Evolutionary conservation across 192 early-diverging fungal species (phyloP).

Genomic region (Coemansia sp.): DNA sequence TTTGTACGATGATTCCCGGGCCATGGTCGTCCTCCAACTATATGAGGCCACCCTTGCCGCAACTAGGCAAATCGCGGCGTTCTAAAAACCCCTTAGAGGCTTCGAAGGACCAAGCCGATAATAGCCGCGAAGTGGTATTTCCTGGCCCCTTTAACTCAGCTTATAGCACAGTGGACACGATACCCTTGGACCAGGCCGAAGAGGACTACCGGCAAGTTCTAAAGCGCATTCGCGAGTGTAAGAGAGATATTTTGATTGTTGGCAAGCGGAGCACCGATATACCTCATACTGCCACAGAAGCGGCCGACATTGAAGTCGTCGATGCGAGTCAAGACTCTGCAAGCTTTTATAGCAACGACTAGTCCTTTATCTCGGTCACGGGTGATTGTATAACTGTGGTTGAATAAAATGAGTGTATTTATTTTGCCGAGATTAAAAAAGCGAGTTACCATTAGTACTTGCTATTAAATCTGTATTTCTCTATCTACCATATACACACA

Average conservation of each 20-base stretch:
- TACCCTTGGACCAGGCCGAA: constrained; percentile 44
- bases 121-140: constrained; percentile 19
- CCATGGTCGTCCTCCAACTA: constrained; percentile 3
- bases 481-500: too few relatives aligned
- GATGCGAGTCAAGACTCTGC: constrained; percentile 19
- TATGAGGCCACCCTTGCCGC: constrained; percentile 29
- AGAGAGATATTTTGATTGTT: constrained; percentile 20
- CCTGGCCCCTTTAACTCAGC: constrained; percentile 37
- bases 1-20: neutral
- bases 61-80: constrained; percentile 17
- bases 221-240: constrained; percentile 26
- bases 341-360: constrained; percentile 33
- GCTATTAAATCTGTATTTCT: neutral
- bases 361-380: neutral
- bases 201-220: constrained; percentile 45
- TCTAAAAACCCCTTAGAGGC: constrained; percentile 37
- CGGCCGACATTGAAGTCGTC: constrained; percentile 29
- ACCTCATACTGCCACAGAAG: constrained; percentile 1
- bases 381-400: constrained; percentile 1
- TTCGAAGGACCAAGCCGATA: constrained; percentile 39
- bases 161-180: constrained; percentile 46
- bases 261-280: constrained; percentile 30
- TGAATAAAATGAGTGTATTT: neutral
- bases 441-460: neutral
- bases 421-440: neutral